Base-by-base conservation (phyloP, 2,329 filamentous ascomycete species). In the Alternaria atra region DNA sequence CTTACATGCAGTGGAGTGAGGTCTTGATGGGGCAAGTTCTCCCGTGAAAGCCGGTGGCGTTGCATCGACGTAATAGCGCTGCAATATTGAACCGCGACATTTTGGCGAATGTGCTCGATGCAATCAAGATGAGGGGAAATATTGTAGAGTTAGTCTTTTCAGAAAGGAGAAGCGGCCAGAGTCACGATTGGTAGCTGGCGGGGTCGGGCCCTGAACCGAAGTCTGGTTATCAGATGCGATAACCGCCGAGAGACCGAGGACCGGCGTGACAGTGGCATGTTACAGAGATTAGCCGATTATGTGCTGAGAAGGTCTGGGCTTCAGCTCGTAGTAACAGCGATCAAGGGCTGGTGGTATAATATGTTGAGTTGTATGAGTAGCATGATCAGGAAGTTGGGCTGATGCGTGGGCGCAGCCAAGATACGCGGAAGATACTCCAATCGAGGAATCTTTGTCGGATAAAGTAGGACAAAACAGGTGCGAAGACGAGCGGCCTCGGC, bases 191-290 rank as follows among this genome's bases (percentile, higher is more conserved):
- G 15, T 48, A 39, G n/a, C 53, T 25, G 40, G 40, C 29, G 52
- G 46, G 54, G 44, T 27, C 23, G 40, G 54, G 44, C 27, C 23
- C 44, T 39, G 34, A 35, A 20, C 23, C 32, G 29, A 23, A 27
- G 29, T 52, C 30, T 42, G 46, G 50, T 64, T 64, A 64, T 64
- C 61, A 64, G 61, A 64, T 64, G 61, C 51, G 35, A 48, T 43
- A 23, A 20, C 27, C 34, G 55, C 58, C 52, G 46, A 60, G 52
- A 27, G 25, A 23, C 52, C 57, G 53, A 37, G 32, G 32, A 40
- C 51, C 54, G 58, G 35, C 35, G 54, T 35, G 20, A 58, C 50
- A 40, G 37, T 34, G 46, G 61, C 27, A 52, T 32, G 29, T 46
- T 32, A 52, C 35, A 30, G 53, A 58, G 13, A 46, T 8, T 47